Evolutionary conservation across 768 basidiomycete genomes (phyloP), one percentile per base, ranked within the genome.

Genomic region (Cystofilobasidium macerans): DNA sequence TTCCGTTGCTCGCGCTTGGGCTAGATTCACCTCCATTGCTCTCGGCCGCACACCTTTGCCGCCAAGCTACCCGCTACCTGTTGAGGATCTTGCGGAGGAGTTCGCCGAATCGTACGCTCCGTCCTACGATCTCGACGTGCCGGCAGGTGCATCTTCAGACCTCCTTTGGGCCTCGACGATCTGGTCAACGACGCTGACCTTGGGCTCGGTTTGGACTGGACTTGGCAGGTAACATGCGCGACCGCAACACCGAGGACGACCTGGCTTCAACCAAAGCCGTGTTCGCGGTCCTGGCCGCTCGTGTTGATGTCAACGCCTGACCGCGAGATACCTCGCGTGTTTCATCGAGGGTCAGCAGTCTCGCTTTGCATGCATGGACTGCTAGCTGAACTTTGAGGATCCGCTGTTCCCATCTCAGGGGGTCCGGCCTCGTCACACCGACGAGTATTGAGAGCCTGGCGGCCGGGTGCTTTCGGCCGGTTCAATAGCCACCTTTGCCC

Each of bases 1-100:
- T 1, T 93, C 93, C 70, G 85, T 85, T 1, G 91, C 92, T 0
- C 82, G 91, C 16, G 88, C 88, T 0, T 95, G 90, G 89, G 79
- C 88, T 0, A 84, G 84, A 71, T 76, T 92, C 22, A 94, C 91
- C 0, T 85, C 86, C 0, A 76, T 88, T 5, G 82, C 83, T 33
- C 88, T 90, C 70, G 69, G 86, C 78, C 13, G 56, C n/a, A 51
- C 33, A n/a, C 54, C 24, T n/a, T 20, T 51, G 24, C 26, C 45
- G 1, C 54, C 43, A 58, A 62, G 38, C 61, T 12, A 47, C 30
- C 36, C 30, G 7, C 61, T 56, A 20, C 60, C 42, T 22, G 38
- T 45, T 22, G 65, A 64, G 9, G 38, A 26, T 16, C 43, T 56
- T 59, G 22, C 42, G 12, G n/a, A 24, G 24, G 28, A 61, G 43